Base-by-base conservation (phyloP, 768 basidiomycete genomes). In the Russula sp. region DNA sequence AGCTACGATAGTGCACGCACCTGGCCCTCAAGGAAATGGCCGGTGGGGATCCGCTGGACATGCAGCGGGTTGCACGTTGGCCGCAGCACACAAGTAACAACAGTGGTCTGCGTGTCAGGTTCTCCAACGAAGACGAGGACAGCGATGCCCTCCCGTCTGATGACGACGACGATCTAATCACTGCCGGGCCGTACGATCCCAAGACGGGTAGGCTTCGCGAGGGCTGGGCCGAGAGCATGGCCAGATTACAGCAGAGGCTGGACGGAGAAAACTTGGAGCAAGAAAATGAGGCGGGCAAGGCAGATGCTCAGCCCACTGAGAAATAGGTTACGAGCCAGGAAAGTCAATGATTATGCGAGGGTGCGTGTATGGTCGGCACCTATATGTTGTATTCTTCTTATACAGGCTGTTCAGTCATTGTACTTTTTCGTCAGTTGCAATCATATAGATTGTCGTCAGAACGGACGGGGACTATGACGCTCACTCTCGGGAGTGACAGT, bases 61-160 rank as follows among this genome's bases (percentile, higher is more conserved):
- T 78, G 55, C 91, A 94, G 68, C 82, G 90, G 58, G 86, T 89
- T 68, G 78, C 83, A 70, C 80, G 91, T 42, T 94, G 91, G 91
- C 91, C 91, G 1, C 80, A 78, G 65, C 83, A 79, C 82, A 37
- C 60, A 62, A 52, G 62, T 39, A 52, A 4, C 6, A 68, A 51
- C n/a, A 62, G 48, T 18, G 71, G 74, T 4, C 73, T 83, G 44
- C 78, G 82, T 67, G 87, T 89, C 10, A 72, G 81, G 54, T 85
- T 88, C 70, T 77, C 81, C 55, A 73, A 79, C 16, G 80, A 80
- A 77, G 82, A 86, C 57, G 86, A 87, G 61, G 82, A 87, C 49
- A 72, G 65, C 45, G 67, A 68, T 22, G 64, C 64, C 11, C 50
- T 62, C 6, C 58, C 58, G 18, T 51, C 57, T 27, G 67, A 66